These are phyloP conservation scores for Cytospora piceicola DNA, from an alignment of 2,329 filamentous ascomycete species.

Conservation along the genomic window DNA sequence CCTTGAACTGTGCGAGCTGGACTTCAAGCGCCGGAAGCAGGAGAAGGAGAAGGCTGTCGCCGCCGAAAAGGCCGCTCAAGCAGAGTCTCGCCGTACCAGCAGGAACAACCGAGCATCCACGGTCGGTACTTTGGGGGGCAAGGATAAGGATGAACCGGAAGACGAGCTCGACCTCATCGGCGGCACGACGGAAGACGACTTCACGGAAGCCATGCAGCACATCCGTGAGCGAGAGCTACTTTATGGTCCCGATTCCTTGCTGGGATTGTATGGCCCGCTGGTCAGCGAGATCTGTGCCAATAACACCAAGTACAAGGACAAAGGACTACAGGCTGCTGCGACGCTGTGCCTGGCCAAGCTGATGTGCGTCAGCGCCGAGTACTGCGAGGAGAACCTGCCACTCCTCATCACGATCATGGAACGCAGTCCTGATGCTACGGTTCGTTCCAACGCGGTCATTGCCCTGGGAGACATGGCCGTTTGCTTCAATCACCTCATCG, in stretches of 20 bases:
- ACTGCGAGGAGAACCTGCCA: conserved; percentile 90
- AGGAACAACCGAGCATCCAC: conserved; percentile 35
- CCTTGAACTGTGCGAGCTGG: conserved; percentile 92
- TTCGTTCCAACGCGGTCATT: conserved; percentile 94
- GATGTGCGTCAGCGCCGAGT: conserved; percentile 97
- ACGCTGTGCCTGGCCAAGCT: conserved; percentile 95
- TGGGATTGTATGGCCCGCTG: conserved; percentile 89
- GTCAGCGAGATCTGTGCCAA: conserved; percentile 94
- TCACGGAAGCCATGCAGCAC: conserved; percentile 83
- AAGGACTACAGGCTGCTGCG: conserved; percentile 87
- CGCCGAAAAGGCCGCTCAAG: conserved; percentile 48
- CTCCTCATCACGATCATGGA: conserved; percentile 98
- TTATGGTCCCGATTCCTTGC: conserved; percentile 79
- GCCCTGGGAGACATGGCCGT: conserved; percentile 98
- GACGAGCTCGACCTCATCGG: conserved; percentile 97
- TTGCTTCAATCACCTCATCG: conserved; percentile 98
- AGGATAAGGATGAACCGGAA: conserved; percentile 65
- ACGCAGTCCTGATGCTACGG: conserved; percentile 86
- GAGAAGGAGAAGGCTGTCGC: conserved; percentile 76
- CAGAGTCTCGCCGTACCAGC: conserved; percentile 38
- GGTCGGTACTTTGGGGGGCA: conserved; percentile 36
- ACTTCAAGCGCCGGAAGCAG: conserved; percentile 95
- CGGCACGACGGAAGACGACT: conserved; percentile 93
- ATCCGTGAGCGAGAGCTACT: conserved; percentile 84
- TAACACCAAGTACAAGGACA: conserved; percentile 89